Evolutionary conservation across 2,329 filamentous ascomycete species (phyloP), one percentile per base, ranked within the genome.

Genomic region (Tricladium varicosporioides): DNA sequence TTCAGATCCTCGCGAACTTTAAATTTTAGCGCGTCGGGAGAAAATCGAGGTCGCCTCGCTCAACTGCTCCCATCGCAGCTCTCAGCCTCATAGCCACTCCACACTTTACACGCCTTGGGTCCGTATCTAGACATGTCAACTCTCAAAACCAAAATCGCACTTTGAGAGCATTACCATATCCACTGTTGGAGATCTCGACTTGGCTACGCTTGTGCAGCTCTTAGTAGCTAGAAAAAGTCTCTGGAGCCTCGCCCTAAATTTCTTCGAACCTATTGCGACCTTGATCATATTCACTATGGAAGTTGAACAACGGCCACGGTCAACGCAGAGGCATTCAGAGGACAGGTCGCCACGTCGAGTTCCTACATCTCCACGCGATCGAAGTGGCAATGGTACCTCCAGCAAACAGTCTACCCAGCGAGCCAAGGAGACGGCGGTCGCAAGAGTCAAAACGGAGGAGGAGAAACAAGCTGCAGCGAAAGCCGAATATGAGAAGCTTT

Each of bases 401-500:
- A 53, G 58, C 53, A 61, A 55, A 52, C 43, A 56, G 11, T 27
- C 52, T n/a, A 58, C 51, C 18, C 54, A 36, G 33, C 62, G 61
- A 53, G 58, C 58, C 22, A 57, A 56, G 46, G 49, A 62, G 54
- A 51, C 61, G 56, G 53, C 59, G 59, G 55, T 60, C 15, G 57
- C 53, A 16, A 65, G 60, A 16, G 52, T 55, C 53, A 79, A 78
- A 60, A 85, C 83, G 48, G 91, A 89, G 67, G 91, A 91, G 72
- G 87, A 92, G 74, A 96, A 95, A 74, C 91, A 93, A 74, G 90
- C 87, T 19, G 86, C 86, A 43, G 90, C 91, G 45, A 95, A 96
- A 76, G 90, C 92, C 63, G 92, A 97, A 78, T 95, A 96, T 75
- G 87, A 95, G 75, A 93, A 93, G 75, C 82, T 97, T 60, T 78